A percentile compares a stretch with the other conserved stretches of the same genome.
Evolutionary conservation across 306 rosid genomes (phyloP).

Genomic region (Dicorynia guianensis): DNA sequence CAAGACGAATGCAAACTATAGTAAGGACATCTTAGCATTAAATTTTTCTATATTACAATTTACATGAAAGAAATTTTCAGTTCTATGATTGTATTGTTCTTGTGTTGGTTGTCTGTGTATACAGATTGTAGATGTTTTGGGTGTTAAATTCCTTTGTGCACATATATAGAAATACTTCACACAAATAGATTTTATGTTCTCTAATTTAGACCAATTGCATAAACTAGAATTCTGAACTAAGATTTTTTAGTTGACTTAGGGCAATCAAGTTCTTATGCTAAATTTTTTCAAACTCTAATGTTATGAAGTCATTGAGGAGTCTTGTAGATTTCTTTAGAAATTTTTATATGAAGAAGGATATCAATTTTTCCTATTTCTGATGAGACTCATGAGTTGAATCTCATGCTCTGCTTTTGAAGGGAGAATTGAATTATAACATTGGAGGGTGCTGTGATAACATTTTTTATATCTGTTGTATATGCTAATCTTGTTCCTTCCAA

Average conservation of each 20-base stretch:
- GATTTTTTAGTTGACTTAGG: slow-evolving; percentile 14
- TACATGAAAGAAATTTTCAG: background rate
- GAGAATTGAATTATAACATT: background rate
- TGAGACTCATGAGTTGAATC: slow-evolving; percentile 2
- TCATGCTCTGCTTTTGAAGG: slow-evolving; percentile 5
- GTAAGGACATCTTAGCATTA: background rate
- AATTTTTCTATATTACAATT: background rate
- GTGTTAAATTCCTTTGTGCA: background rate
- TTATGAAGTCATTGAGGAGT: slow-evolving; percentile 5
- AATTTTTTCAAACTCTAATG: background rate
- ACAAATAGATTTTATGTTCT: slow-evolving; percentile 5
- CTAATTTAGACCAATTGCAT: background rate
- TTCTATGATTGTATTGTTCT: background rate
- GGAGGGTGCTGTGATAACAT: slow-evolving; percentile 5
- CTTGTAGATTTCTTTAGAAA: background rate
- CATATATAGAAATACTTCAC: no score
- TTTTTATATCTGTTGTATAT: background rate
- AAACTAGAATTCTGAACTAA: background rate
- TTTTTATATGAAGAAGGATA: background rate
- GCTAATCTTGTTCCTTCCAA: slow-evolving; percentile 10
- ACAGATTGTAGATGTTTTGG: background rate
- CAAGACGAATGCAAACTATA: background rate
- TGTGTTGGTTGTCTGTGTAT: background rate
- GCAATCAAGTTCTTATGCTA: slow-evolving; percentile 11
- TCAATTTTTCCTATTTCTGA: background rate